Conservation (phyloP, 129 eudicot species). For the Pulicaria dysenterica region DNA sequence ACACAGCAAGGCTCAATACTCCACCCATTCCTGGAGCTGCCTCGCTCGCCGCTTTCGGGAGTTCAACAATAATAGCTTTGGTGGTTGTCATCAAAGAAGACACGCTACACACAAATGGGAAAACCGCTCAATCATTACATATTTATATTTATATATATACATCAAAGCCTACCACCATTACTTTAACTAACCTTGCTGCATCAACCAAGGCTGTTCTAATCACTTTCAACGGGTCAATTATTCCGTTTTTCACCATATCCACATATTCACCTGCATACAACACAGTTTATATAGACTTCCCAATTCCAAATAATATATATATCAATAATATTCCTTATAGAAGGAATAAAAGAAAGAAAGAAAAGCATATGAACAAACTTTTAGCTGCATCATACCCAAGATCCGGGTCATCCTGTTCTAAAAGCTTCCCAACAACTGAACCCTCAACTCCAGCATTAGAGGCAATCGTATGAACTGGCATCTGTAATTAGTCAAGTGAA, state of each 20-base stretch:
- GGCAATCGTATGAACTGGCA: constrained; percentile 81
- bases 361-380: constrained; percentile 39
- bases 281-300: neutral
- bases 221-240: constrained; percentile 85
- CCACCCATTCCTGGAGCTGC: constrained; percentile 74
- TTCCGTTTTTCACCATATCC: constrained; percentile 85
- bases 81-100: constrained; percentile 89
- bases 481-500: constrained; percentile 40
- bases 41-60: constrained; percentile 57
- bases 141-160: neutral
- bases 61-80: constrained; percentile 74
- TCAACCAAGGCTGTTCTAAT: constrained; percentile 84
- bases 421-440: constrained; percentile 83
- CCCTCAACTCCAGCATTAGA: constrained; percentile 89
- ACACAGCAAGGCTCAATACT: constrained; percentile 33
- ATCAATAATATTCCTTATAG: neutral
- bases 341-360: neutral
- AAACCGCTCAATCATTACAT: neutral
- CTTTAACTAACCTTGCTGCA: constrained; percentile 74
- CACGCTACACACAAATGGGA: constrained; percentile 48
- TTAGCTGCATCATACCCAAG: constrained; percentile 93
- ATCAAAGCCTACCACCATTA: neutral
- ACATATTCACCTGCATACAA: constrained; percentile 73
- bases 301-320: neutral
- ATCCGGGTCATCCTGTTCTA: constrained; percentile 78